Evolutionary conservation across 1,139 yeast species (phyloP), one percentile per base, ranked within the genome.

Genomic region (Kodamaea suecica): DNA sequence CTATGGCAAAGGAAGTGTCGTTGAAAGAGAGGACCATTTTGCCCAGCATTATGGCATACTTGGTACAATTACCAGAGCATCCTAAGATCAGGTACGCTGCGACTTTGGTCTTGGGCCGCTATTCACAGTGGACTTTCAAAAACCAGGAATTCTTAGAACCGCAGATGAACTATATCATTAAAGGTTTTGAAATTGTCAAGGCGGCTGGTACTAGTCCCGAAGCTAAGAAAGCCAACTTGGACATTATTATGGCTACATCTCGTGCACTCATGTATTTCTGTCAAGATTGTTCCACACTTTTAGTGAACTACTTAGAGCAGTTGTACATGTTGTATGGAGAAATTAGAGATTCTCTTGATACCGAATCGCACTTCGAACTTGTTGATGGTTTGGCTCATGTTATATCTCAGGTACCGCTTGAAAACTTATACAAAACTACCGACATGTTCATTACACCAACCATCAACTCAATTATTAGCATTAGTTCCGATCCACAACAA

Each of bases 191-290:
- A 39, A 53, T 55, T 7, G 63, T 61, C 25, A 51, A 52, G 35
- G 33, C 33, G 4, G 30, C 30, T 4, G 39, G 50, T 11, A 43
- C 43, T 27, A 41, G 38, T 23, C 49, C 17, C 33, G 52, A 29
- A 44, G 40, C 30, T 4, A 23, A 28, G n/a, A 35, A 39, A 19
- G 40, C 37, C 4, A 36, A 39, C 17, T 55, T 63, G 17, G 86
- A 84, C 21, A 83, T 86, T 24, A 69, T 82, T 23, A 76, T 81
- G 33, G 97, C 98, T 0, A 88, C 97, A 0, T 84, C 97, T 0
- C 92, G 86, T 58, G 95, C 99, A 0, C 71, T 94, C 50, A 87
- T 87, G 90, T 90, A 80, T 53, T 86, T 94, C 53, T 90, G 97
- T 63, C 85, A 85, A 52, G 98, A 94, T 59, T 94, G 98, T 53